Percentiles rank a stretch among this genome's conserved stretches.
phyloP scores from a whole-genome alignment of 192 early-diverging fungal species.

The Coemansia sp. region DNA sequence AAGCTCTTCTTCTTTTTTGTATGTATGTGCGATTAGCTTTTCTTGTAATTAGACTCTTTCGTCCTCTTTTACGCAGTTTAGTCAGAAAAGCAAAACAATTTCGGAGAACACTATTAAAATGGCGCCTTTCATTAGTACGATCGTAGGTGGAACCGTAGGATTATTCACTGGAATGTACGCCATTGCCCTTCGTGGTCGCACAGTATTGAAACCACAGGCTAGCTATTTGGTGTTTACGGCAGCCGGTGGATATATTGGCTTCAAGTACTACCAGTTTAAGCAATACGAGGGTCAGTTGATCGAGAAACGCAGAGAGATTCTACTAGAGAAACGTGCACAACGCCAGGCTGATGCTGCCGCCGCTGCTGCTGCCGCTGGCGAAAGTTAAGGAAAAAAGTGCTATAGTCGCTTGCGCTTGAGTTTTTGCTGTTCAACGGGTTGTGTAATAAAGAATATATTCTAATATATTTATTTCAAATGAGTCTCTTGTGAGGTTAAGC shows the following conservation, averaged over 20 bases:
- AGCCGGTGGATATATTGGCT: constrained; percentile 34
- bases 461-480: not conserved
- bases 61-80: not conserved
- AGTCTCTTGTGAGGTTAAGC: not conserved
- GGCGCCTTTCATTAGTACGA: constrained; percentile 35
- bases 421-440: not conserved
- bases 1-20: not conserved
- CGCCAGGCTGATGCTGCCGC: constrained; percentile 31
- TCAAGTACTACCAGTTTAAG: constrained; percentile 32
- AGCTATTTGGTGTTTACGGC: constrained; percentile 42
- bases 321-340: constrained; percentile 47
- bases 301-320: constrained; percentile 33
- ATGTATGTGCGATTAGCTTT: not conserved
- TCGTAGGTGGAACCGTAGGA: constrained; percentile 44
- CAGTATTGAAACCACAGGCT: constrained; percentile 38
- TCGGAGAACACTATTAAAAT: constrained; percentile 8
- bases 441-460: not conserved
- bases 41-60: not conserved
- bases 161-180: constrained; percentile 51
- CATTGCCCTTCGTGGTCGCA: constrained; percentile 44
- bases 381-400: not conserved
- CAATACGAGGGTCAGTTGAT: constrained; percentile 30
- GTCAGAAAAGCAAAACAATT: constrained; percentile 12
- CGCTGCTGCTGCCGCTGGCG: not conserved
- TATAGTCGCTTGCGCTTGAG: not conserved